Percentiles rank a stretch among this genome's conserved stretches.
Evolutionary conservation across 768 basidiomycete genomes (phyloP).

Genomic region (Floccularia luteovirens): DNA sequence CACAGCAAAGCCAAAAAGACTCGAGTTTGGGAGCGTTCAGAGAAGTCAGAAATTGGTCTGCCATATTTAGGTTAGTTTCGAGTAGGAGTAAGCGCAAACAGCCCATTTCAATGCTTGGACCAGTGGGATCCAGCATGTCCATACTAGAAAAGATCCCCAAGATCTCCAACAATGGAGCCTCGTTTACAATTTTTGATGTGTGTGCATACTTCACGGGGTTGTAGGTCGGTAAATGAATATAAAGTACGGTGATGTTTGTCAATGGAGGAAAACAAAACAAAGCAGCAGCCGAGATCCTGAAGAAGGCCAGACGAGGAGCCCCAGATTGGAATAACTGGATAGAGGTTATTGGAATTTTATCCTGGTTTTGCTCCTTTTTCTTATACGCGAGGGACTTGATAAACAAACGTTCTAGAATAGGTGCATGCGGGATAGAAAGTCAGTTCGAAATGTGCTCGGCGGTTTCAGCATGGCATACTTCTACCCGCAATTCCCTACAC

Average conservation of each 20-base stretch:
- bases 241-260: conserved; percentile 21
- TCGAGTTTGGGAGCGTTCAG: conserved; percentile 21
- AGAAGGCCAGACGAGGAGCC: conserved; percentile 13
- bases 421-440: conserved; percentile 12
- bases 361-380: background rate
- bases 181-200: conserved; percentile 12
- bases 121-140: conserved; percentile 5
- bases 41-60: conserved; percentile 18
- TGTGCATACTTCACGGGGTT: conserved; percentile 8
- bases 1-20: conserved; percentile 29
- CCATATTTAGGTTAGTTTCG: conserved; percentile 12
- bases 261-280: conserved; percentile 18
- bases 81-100: conserved; percentile 22
- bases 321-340: conserved; percentile 9
- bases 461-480: conserved; percentile 14
- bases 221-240: conserved; percentile 15
- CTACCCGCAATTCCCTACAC: conserved; percentile 17
- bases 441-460: conserved; percentile 13
- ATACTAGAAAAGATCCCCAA: conserved; percentile 21
- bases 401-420: conserved; percentile 16
- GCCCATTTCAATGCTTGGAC: conserved; percentile 11
- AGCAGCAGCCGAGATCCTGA: conserved; percentile 20
- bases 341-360: conserved; percentile 2
- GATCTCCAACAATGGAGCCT: conserved; percentile 15
- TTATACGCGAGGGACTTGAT: conserved; percentile 5